These are phyloP conservation scores for Gnomoniopsis sp. DNA, from an alignment of 2,329 filamentous ascomycete genomes.

Conservation along the genomic window DNA sequence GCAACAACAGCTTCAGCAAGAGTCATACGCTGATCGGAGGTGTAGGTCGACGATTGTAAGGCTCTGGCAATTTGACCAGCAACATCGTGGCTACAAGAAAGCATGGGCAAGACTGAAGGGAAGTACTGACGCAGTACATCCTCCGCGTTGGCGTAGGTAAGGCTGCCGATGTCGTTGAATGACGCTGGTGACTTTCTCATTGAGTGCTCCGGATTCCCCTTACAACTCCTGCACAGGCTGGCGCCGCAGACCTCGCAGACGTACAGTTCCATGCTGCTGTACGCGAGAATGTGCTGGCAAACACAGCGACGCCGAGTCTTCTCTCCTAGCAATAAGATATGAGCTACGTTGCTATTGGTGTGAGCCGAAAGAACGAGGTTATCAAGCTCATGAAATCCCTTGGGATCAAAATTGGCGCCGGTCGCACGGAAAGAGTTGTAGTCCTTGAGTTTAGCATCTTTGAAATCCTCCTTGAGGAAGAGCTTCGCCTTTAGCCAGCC, in stretches of 20 bases:
- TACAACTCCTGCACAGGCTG: constrained; percentile 35
- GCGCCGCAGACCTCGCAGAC: constrained; percentile 31
- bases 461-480: neutral
- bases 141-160: constrained; percentile 7
- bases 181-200: constrained; percentile 17
- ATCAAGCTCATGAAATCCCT: neutral
- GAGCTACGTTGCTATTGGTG: neutral
- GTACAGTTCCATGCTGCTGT: constrained; percentile 15
- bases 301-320: constrained; percentile 31
- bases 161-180: constrained; percentile 1
- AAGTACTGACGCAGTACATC: constrained; percentile 7
- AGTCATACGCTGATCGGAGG: neutral
- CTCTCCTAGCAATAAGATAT: constrained; percentile 16
- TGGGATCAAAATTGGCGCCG: neutral
- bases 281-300: constrained; percentile 28
- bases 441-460: neutral
- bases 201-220: constrained; percentile 36
- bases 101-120: constrained; percentile 11
- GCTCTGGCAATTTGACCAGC: neutral
- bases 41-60: neutral
- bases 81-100: neutral
- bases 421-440: neutral
- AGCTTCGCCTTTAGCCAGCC: neutral
- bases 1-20: constrained; percentile 2
- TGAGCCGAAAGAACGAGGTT: constrained; percentile 10